phyloP scores from a whole-genome alignment of 352 stramenopile genomes.

The Globisporangium solare region DNA sequence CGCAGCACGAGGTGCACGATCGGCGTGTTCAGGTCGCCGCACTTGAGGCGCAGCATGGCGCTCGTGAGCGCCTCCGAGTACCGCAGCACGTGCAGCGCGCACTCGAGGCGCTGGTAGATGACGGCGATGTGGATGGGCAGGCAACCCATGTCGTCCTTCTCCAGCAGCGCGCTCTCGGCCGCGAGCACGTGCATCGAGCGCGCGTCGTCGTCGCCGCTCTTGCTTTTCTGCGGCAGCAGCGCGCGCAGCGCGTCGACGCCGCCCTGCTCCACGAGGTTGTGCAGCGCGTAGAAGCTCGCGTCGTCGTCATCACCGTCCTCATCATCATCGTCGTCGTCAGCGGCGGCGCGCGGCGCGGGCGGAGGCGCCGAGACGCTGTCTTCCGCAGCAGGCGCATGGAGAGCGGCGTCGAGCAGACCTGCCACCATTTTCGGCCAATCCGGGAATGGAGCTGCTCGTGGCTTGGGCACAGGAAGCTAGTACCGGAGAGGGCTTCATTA shows the following conservation, averaged over 20 bases:
- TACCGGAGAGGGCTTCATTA: too few relatives aligned
- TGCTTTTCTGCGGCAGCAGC: constrained; percentile 32
- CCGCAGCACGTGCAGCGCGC: constrained; percentile 40
- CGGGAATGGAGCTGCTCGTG: too few relatives aligned
- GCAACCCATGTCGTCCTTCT: constrained; percentile 84
- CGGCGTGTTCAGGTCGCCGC: constrained; percentile 52
- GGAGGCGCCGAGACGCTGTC: too few relatives aligned
- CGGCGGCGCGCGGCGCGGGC: too few relatives aligned
- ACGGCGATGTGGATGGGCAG: constrained; percentile 72
- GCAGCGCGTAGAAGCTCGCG: constrained; percentile 40
- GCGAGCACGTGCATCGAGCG: constrained; percentile 37
- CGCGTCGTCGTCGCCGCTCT: constrained; percentile 4
- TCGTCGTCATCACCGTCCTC: constrained; percentile 39
- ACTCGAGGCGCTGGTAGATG: constrained; percentile 48
- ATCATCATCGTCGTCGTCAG: constrained; percentile 23
- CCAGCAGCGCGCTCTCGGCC: constrained; percentile 50
- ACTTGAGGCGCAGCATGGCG: constrained; percentile 65
- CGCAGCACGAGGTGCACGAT: constrained; percentile 69
- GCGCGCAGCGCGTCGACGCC: constrained; percentile 33
- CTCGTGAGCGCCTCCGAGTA: constrained; percentile 64
- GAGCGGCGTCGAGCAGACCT: too few relatives aligned
- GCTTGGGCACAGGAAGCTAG: too few relatives aligned
- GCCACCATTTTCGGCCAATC: too few relatives aligned
- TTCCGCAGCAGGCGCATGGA: too few relatives aligned
- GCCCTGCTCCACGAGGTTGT: constrained; percentile 60